Percentiles rank a stretch among this genome's conserved stretches.
phyloP scores from a whole-genome alignment of 805 yeast species.

The Lipomyces yamadae region DNA sequence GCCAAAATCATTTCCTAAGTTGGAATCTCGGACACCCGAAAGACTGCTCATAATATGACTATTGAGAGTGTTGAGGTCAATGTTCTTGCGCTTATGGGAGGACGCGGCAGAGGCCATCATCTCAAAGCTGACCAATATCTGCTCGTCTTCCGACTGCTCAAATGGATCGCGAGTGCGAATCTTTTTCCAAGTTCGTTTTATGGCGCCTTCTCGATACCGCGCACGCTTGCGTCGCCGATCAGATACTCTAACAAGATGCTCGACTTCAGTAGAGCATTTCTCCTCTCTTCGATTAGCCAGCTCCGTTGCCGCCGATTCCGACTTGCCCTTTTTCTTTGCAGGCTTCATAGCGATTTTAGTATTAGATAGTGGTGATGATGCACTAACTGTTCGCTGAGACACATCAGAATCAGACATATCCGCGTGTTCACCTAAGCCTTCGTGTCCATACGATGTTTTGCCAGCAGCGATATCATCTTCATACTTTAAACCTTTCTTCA shows the following conservation, averaged over 20 bases:
- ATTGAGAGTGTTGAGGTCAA: conserved; percentile 26
- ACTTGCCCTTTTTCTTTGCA: conserved; percentile 15
- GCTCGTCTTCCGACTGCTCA: conserved; percentile 46
- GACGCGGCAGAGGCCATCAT: conserved; percentile 38
- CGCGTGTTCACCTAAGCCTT: neutral
- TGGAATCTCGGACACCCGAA: conserved; percentile 26
- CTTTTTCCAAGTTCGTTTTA: conserved; percentile 41
- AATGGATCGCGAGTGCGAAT: conserved; percentile 45
- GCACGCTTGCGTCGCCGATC: conserved; percentile 38
- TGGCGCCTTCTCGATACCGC: conserved; percentile 39
- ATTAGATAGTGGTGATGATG: neutral
- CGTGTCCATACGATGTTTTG: neutral
- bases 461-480: conserved; percentile 18
- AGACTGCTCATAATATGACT: conserved; percentile 28
- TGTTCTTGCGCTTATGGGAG: conserved; percentile 33
- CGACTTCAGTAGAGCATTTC: conserved; percentile 38
- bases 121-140: conserved; percentile 30
- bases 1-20: conserved; percentile 40
- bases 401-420: conserved; percentile 1
- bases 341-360: conserved; percentile 12
- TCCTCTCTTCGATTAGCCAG: conserved; percentile 21
- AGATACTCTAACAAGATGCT: conserved; percentile 36
- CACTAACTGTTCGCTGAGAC: neutral
- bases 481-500: conserved; percentile 14
- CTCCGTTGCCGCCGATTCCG: conserved; percentile 31